A percentile compares a stretch with the other conserved stretches of the same genome.
phyloP scores from a whole-genome alignment of 108 stramenopile species.

The Nannochloropsis salina region DNA sequence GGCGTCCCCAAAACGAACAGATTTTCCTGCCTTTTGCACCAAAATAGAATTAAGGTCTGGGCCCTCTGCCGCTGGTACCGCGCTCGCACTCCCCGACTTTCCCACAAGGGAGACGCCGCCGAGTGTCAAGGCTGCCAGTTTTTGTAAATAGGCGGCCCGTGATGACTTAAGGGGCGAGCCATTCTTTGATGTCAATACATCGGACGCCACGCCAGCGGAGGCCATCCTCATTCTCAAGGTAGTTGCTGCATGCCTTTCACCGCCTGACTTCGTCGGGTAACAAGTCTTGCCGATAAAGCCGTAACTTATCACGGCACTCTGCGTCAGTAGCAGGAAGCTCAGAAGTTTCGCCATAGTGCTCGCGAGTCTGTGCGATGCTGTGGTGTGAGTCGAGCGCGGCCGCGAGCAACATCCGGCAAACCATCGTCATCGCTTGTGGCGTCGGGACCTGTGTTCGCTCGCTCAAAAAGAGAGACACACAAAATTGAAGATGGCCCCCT shows the following conservation, averaged over 20 bases:
- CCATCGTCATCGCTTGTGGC: no score
- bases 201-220: no score
- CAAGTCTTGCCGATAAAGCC: no score
- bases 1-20: background rate
- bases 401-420: no score
- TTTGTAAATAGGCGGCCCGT: background rate
- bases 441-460: no score
- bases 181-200: no score
- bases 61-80: background rate
- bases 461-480: no score
- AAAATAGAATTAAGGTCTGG: background rate
- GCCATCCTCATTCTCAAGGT: background rate
- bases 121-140: background rate
- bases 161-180: background rate
- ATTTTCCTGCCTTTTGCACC: background rate
- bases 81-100: background rate
- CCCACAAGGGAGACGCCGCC: background rate
- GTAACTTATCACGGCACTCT: background rate
- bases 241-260: no score
- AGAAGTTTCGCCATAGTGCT: background rate
- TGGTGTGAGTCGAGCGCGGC: background rate
- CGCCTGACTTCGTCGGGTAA: no score
- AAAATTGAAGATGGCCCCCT: no score
- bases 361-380: background rate
- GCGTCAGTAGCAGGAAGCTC: background rate